Evolutionary conservation across 441 rosid species (phyloP).

Genomic region (Euphorbia celastroides): DNA sequence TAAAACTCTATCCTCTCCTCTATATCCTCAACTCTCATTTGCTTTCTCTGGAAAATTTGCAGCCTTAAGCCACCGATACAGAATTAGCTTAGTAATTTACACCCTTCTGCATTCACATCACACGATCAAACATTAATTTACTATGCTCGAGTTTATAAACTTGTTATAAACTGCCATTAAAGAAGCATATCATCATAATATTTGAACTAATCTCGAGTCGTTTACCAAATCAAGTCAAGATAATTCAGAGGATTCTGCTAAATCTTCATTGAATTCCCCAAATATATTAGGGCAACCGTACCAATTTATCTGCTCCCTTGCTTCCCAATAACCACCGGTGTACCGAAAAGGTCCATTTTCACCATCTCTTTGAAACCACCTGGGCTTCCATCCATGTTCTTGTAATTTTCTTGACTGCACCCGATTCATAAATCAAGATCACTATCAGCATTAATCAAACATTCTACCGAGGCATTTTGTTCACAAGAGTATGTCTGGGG

Average conservation of each 20-base stretch:
- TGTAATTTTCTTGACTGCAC: slow-evolving; percentile 81
- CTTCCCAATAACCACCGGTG: slow-evolving; percentile 88
- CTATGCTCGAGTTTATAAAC: neutral
- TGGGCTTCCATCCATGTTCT: slow-evolving; percentile 92
- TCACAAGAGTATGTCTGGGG: too few species aligned
- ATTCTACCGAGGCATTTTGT: neutral
- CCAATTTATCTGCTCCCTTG: slow-evolving; percentile 66
- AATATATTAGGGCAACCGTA: slow-evolving; percentile 74
- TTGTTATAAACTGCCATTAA: neutral
- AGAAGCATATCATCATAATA: neutral
- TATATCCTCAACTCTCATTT: slow-evolving; percentile 2
- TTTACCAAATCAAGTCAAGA: slow-evolving; percentile 31
- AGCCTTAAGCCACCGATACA: neutral
- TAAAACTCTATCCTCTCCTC: slow-evolving; percentile 20
- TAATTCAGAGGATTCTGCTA: slow-evolving; percentile 30
- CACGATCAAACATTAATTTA: slow-evolving; percentile 1
- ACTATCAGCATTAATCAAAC: neutral
- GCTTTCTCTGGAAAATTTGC: slow-evolving; percentile 8
- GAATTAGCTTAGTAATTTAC: too few species aligned
- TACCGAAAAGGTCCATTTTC: slow-evolving; percentile 58
- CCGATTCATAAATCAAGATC: neutral
- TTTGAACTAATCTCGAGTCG: neutral
- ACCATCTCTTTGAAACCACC: slow-evolving; percentile 68
- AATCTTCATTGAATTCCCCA: slow-evolving; percentile 57
- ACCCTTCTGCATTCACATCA: neutral